Conservation (phyloP, 129 eudicot genomes). For the Flaveria sonorensis region DNA sequence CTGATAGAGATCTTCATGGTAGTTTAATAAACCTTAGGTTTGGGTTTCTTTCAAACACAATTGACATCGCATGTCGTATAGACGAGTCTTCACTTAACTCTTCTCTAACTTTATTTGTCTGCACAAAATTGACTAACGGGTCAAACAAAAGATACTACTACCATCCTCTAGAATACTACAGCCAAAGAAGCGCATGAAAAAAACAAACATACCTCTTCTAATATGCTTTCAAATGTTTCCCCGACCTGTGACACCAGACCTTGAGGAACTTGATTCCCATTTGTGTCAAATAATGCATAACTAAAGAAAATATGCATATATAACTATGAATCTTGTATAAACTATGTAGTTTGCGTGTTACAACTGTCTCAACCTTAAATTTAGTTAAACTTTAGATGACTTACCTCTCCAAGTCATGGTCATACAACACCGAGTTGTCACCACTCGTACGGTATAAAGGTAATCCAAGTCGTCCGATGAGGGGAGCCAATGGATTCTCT, state of each 20-base stretch:
- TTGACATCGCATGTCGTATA: slow-evolving; percentile 62
- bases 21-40: slow-evolving; percentile 59
- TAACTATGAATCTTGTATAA: background rate
- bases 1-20: background rate
- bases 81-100: slow-evolving; percentile 75
- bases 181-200: too few relatives aligned
- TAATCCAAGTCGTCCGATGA: slow-evolving; percentile 85
- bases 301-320: slow-evolving; percentile 41
- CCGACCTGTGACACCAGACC: slow-evolving; percentile 84
- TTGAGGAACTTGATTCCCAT: slow-evolving; percentile 87
- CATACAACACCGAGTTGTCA: slow-evolving; percentile 95
- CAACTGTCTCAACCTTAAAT: background rate
- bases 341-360: background rate
- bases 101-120: slow-evolving; percentile 77
- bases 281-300: slow-evolving; percentile 80
- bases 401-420: slow-evolving; percentile 95
- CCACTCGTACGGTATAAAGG: slow-evolving; percentile 97
- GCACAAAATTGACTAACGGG: slow-evolving; percentile 17
- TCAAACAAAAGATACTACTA: background rate
- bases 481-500: slow-evolving; percentile 92
- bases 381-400: background rate
- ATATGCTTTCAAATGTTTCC: slow-evolving; percentile 64
- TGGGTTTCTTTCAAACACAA: slow-evolving; percentile 81
- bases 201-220: slow-evolving; percentile 68
- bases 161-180: too few relatives aligned